phyloP scores from a whole-genome alignment of 768 basidiomycete genomes.

The Phanerochaete carnosa region DNA sequence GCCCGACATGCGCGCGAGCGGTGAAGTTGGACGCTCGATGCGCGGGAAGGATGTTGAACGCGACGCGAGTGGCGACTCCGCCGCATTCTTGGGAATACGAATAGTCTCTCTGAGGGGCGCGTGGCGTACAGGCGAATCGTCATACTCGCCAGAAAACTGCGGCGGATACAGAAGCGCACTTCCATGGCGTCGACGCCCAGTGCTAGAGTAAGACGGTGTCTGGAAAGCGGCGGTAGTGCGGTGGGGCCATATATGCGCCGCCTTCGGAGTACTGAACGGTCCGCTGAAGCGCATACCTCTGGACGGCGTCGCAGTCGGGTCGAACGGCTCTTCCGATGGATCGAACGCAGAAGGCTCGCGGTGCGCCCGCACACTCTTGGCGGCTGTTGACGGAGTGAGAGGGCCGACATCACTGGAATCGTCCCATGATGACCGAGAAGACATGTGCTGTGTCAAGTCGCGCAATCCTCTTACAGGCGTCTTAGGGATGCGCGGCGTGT shows the following conservation, averaged over 20 bases:
- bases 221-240: conserved; percentile 45
- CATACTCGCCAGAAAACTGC: conserved; percentile 29
- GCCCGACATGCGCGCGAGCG: neutral
- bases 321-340: conserved; percentile 60
- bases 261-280: conserved; percentile 65
- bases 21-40: neutral
- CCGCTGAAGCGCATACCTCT: conserved; percentile 62
- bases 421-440: conserved; percentile 41
- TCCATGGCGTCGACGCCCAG: conserved; percentile 12
- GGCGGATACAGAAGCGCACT: conserved; percentile 17
- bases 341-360: conserved; percentile 22
- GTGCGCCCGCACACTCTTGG: conserved; percentile 26
- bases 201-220: conserved; percentile 43
- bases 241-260: conserved; percentile 36
- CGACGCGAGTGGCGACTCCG: conserved; percentile 1
- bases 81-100: neutral
- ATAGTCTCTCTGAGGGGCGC: conserved; percentile 17
- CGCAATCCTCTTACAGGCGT: conserved; percentile 44
- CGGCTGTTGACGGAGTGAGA: conserved; percentile 46
- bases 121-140: conserved; percentile 54
- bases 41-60: neutral
- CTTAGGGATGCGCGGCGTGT: conserved; percentile 34
- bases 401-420: conserved; percentile 53
- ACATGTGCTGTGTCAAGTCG: neutral
- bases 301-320: conserved; percentile 81